These are phyloP conservation scores for Fragaria iinumae DNA, from an alignment of 306 rosid species.

Conservation along the genomic window DNA sequence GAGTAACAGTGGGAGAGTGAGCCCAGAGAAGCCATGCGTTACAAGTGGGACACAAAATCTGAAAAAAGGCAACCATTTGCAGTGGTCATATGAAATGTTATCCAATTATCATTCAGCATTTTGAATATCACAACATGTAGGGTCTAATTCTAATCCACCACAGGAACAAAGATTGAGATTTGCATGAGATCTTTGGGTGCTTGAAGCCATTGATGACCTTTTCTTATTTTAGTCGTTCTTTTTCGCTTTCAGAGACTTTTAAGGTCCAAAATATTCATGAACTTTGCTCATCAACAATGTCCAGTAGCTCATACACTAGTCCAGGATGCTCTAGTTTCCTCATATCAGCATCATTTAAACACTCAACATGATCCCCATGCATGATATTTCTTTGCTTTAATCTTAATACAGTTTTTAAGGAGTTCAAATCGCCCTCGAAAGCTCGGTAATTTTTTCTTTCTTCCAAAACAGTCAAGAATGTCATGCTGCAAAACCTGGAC, in stretches of 20 bases:
- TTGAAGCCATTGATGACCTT: constrained; percentile 4
- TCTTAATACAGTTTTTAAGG: neutral
- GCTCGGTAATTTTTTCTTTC: neutral
- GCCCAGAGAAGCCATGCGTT: constrained; percentile 10
- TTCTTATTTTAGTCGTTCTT: neutral
- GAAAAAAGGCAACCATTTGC: constrained; percentile 13
- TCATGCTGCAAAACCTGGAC: neutral
- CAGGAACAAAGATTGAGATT: neutral
- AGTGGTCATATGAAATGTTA: neutral
- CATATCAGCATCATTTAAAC: neutral
- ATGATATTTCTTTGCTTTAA: neutral
- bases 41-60: constrained; percentile 27
- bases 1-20: constrained; percentile 21
- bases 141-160: constrained; percentile 24
- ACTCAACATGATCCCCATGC: neutral
- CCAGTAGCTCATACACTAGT: neutral
- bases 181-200: constrained; percentile 13
- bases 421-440: neutral
- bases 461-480: neutral
- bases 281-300: neutral
- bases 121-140: constrained; percentile 11
- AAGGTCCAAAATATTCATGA: neutral
- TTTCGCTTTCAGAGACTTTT: neutral
- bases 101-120: neutral
- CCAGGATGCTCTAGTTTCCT: neutral